Evolutionary conservation across 2,329 filamentous ascomycete species (phyloP).

Genomic region (Teratosphaeria pseudoeucalypti): DNA sequence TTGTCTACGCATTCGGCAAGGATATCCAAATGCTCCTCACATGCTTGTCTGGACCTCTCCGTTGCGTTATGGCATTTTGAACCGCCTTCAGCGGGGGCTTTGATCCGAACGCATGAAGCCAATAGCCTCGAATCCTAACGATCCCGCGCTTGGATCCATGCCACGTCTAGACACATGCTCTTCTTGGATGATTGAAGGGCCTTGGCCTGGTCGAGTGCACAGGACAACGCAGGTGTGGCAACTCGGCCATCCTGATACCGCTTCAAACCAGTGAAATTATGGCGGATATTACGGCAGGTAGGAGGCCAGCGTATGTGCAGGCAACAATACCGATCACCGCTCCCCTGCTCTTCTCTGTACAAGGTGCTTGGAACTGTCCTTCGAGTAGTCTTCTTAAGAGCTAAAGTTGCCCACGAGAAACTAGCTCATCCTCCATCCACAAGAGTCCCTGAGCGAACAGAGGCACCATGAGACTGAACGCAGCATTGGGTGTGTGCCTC

Average conservation of each 20-base stretch:
- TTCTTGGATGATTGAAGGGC: not conserved
- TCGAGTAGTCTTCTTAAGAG: not conserved
- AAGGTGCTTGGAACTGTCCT: not conserved
- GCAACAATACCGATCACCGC: not conserved
- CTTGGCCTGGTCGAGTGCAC: not conserved
- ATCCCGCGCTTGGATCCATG: not conserved
- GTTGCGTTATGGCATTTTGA: not conserved
- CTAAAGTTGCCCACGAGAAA: not conserved
- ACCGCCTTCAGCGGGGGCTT: not conserved
- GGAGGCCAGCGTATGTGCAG: not conserved
- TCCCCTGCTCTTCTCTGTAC: not conserved
- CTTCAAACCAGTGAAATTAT: not conserved
- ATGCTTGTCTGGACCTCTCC: not conserved
- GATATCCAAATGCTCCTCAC: not conserved
- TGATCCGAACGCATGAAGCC: not conserved
- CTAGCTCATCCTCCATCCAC: not conserved
- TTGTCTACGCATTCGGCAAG: not conserved
- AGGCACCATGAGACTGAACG: not conserved
- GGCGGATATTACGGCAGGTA: not conserved
- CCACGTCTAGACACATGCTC: not conserved
- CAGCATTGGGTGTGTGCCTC: not conserved
- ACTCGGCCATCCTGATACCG: not conserved
- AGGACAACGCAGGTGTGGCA: not conserved
- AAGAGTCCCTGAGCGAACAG: not conserved
- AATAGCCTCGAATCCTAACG: not conserved